Conservation (phyloP, 331 rosid genomes). For the Pyrus hybrid region DNA sequence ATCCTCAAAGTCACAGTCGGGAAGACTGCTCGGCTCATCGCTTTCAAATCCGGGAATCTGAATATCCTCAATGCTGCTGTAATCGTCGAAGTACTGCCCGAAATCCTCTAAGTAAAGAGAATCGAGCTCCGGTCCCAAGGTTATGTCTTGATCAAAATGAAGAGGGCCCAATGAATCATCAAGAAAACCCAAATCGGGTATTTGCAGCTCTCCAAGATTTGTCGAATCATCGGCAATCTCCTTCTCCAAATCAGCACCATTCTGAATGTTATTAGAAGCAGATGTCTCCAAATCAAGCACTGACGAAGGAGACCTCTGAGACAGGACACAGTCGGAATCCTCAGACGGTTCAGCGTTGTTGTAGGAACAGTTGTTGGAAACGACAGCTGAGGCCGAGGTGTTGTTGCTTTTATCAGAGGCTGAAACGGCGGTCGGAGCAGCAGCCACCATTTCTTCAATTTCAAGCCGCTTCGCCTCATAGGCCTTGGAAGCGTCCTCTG, state of each 20-base stretch:
- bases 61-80: constrained; percentile 32
- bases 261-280: constrained; percentile 19
- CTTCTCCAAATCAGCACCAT: constrained; percentile 1
- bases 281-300: constrained; percentile 41
- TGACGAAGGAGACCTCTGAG: constrained; percentile 40
- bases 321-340: constrained; percentile 26
- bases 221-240: constrained; percentile 15
- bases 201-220: constrained; percentile 17
- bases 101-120: constrained; percentile 18
- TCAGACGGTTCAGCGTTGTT: constrained; percentile 18
- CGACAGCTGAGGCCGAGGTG: background rate
- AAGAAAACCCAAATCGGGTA: constrained; percentile 32
- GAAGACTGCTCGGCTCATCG: constrained; percentile 46
- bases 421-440: no score
- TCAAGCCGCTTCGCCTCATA: constrained; percentile 42
- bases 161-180: constrained; percentile 13
- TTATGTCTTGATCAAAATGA: constrained; percentile 9
- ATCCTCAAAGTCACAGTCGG: constrained; percentile 61
- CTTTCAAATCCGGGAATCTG: constrained; percentile 39
- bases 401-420: no score
- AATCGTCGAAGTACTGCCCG: constrained; percentile 31
- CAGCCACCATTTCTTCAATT: constrained; percentile 32
- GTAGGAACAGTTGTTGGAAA: background rate
- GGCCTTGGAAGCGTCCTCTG: constrained; percentile 59
- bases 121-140: constrained; percentile 30